phyloP scores from a whole-genome alignment of 2,329 filamentous ascomycete genomes.

The Penicillium sp. region DNA sequence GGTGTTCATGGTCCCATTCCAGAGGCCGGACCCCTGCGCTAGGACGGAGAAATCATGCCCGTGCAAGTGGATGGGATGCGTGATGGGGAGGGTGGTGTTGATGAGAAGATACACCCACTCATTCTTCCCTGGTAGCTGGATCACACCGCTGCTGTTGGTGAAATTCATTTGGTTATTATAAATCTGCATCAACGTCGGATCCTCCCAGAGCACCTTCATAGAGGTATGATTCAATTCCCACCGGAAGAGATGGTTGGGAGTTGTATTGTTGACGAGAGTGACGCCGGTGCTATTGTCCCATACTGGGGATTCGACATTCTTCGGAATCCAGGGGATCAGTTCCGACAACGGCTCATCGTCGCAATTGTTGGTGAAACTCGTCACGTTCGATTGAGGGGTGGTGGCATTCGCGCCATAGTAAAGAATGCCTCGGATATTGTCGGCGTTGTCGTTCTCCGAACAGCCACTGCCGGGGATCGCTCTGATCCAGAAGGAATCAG shows the following conservation, averaged over 20 bases:
- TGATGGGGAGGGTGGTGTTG: conserved; percentile 1
- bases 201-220: not conserved
- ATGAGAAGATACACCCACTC: conserved; percentile 8
- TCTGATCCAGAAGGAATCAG: conserved; percentile 1
- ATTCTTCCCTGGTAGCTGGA: conserved; percentile 3
- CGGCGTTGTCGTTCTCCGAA: not conserved
- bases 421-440: conserved; percentile 1
- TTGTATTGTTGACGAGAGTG: not conserved
- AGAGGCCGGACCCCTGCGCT: conserved; percentile 1
- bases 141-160: conserved; percentile 1
- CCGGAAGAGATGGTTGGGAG: not conserved
- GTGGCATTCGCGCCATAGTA: not conserved
- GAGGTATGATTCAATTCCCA: not conserved
- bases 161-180: not conserved
- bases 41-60: conserved; percentile 10
- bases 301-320: not conserved
- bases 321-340: not conserved
- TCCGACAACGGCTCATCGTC: not conserved
- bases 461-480: not conserved
- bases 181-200: not conserved
- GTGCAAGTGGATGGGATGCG: conserved; percentile 13
- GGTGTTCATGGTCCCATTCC: not conserved
- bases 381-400: not conserved
- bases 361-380: not conserved
- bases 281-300: not conserved